A percentile compares a stretch with the other conserved stretches of the same genome.
These are phyloP conservation scores for Ganoderma sp. DNA, from an alignment of 1,284 basidiomycete species.

Conservation along the genomic window DNA sequence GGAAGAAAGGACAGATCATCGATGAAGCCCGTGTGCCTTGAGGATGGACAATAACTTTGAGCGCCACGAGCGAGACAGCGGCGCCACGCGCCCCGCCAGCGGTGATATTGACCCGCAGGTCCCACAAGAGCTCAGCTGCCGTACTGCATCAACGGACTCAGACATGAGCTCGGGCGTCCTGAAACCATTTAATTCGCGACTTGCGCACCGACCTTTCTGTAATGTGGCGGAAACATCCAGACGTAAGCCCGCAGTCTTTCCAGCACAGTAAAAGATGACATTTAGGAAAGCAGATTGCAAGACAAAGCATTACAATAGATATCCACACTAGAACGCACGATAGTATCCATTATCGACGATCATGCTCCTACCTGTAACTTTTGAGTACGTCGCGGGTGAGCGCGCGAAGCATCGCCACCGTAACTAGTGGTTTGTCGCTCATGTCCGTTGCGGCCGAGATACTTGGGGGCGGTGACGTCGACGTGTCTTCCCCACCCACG, in stretches of 20 bases:
- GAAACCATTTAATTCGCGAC: too few relatives aligned
- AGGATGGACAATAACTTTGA: background rate
- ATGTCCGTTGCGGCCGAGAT: constrained; percentile 41
- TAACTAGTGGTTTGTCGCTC: constrained; percentile 50
- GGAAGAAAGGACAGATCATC: background rate
- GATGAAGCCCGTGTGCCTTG: background rate
- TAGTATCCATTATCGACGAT: background rate
- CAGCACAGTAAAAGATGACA: background rate
- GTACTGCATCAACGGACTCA: too few relatives aligned
- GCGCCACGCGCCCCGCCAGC: too few relatives aligned
- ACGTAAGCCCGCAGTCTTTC: background rate
- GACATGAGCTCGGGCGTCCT: too few relatives aligned
- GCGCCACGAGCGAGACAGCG: too few relatives aligned
- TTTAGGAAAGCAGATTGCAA: background rate
- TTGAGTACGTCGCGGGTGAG: constrained; percentile 65
- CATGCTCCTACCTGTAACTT: constrained; percentile 24
- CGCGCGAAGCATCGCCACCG: constrained; percentile 72
- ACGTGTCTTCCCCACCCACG: constrained; percentile 26
- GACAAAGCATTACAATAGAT: constrained; percentile 8
- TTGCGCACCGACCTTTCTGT: too few relatives aligned
- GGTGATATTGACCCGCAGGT: too few relatives aligned
- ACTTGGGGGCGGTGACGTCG: constrained; percentile 45
- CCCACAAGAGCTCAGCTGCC: too few relatives aligned
- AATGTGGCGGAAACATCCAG: too few relatives aligned
- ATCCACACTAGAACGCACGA: constrained; percentile 2